Base-by-base conservation (phyloP, 805 yeast species). In the Yarrowia sp. region DNA sequence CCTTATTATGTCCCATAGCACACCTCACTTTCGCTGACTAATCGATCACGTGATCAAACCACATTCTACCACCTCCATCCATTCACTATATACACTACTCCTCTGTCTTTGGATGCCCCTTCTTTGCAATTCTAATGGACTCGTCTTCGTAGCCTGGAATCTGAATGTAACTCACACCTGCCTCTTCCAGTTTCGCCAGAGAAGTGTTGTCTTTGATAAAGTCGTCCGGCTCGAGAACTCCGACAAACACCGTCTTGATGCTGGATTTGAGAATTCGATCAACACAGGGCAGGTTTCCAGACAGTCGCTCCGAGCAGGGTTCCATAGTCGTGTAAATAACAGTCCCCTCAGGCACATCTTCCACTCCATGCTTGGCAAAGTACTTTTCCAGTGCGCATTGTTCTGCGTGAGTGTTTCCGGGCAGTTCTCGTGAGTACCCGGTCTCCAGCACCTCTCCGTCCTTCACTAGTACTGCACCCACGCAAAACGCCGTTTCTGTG, bases 351-450 rank as follows among this genome's bases (percentile, higher is more conserved):
- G 97, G 97, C 2, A 92, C 80, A 2, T 72, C 64, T 1, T 46
- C 49, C 6, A 69, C 69, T 12, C 80, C 80, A 1, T 78, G 75
- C 44, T 77, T 72, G 8, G 74, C 72, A 68, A 81, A 85, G 72
- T 87, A 89, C 76, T 95, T 95, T 39, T 87, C 89, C 68, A 95
- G 75, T 0, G 97, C 97, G 80, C 96, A 89, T 76, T 95, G 97
- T 74, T 95, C 99, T 3, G 99, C 99, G 76, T 94, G 99, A 0
- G 99, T 94, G 77, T 94, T 95, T 0, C 98, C 99, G 19, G 89
- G 90, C 2, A 93, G 79, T 76, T 95, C 99, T 67, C 98, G 82
- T 0, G 98, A 91, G 74, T 85, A 92, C 0, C 99, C 99, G 0
- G 91, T 86, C 9, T 89, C 82, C n/a, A 95, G 75, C 0, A 94